Base-by-base conservation (phyloP, 495 filamentous ascomycete species). In the Letharia lupina region DNA sequence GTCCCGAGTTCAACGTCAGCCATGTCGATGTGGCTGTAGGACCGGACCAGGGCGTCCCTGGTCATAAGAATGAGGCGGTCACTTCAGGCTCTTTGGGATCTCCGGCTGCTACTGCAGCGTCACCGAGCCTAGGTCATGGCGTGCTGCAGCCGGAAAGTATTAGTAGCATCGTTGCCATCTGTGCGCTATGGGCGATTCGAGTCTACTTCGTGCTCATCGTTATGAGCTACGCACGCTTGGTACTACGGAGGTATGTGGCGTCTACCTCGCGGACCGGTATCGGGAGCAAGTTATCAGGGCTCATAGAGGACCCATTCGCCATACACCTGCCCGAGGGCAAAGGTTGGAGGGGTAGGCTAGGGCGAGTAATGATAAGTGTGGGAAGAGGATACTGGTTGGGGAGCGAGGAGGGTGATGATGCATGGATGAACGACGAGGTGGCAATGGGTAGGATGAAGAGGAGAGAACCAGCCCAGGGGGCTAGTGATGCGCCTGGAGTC, bases 161-260 rank as follows among this genome's bases (percentile, higher is more conserved):
- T 63, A 83, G 87, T 58, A 90, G 88, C 73, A 86, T 96, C 69
- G 74, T 86, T 4, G 82, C 93, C 60, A 88, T 95, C 66, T 80
- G 82, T 9, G 70, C 81, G 11, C 80, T 96, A 44, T 94, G 89
- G 83, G 74, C 82, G 3, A 72, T 96, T 16, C 80, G 92, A 35
- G 65, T 87, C 16, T 96, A 96, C 75, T 90, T 91, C 69, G 81
- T 87, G 57, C 78, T 96, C 35, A 82, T 96, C 52, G 83, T 95
- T 73, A 83, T 93, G 71, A 86, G 90, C 23, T 92, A 87, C 73
- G 91, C 92, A 16, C 83, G 91, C 60, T 79, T 84, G 65, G 83
- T 89, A 15, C 75, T 96, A 57, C 83, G 89, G 39, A 78, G 81
- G 52, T 81, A 85, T 64, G 72, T 81, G n/a, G 73, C 83, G 52